Conservation (phyloP, 1,284 basidiomycete species). For the Rhizopogon parksii region DNA sequence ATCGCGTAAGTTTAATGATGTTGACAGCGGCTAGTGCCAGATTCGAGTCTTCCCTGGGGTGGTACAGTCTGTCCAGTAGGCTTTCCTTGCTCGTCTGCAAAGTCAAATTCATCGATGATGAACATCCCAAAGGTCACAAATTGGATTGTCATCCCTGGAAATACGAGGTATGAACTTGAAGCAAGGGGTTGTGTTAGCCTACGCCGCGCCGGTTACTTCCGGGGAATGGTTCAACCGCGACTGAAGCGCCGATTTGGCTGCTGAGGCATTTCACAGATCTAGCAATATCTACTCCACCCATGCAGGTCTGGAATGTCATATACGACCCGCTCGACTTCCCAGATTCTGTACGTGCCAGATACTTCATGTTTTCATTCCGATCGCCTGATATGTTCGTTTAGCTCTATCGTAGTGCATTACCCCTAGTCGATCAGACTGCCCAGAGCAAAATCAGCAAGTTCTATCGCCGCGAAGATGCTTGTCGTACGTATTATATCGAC, state of each 20-base stretch:
- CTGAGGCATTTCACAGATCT: background rate
- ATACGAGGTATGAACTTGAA: background rate
- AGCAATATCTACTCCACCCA: slow-evolving; percentile 18
- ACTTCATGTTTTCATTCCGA: background rate
- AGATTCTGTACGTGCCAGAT: slow-evolving; percentile 42
- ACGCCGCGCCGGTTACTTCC: background rate
- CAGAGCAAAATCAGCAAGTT: slow-evolving; percentile 52
- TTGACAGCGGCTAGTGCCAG: slow-evolving; percentile 2
- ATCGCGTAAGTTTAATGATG: background rate
- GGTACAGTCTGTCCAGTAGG: slow-evolving; percentile 38
- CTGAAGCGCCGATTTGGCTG: no score
- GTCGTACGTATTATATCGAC: slow-evolving; percentile 41
- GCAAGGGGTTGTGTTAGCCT: background rate
- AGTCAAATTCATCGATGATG: slow-evolving; percentile 79
- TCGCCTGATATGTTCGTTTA: slow-evolving; percentile 22
- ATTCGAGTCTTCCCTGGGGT: slow-evolving; percentile 42
- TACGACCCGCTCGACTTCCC: slow-evolving; percentile 42
- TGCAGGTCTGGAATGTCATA: slow-evolving; percentile 54
- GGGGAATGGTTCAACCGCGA: background rate
- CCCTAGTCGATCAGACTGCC: slow-evolving; percentile 48
- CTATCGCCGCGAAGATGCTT: slow-evolving; percentile 64
- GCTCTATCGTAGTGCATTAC: slow-evolving; percentile 50
- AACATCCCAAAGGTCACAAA: slow-evolving; percentile 81
- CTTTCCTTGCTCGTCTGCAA: slow-evolving; percentile 48
- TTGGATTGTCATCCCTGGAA: slow-evolving; percentile 5